phyloP scores from a whole-genome alignment of 2,329 filamentous ascomycete genomes.

The Venturia nashicola region DNA sequence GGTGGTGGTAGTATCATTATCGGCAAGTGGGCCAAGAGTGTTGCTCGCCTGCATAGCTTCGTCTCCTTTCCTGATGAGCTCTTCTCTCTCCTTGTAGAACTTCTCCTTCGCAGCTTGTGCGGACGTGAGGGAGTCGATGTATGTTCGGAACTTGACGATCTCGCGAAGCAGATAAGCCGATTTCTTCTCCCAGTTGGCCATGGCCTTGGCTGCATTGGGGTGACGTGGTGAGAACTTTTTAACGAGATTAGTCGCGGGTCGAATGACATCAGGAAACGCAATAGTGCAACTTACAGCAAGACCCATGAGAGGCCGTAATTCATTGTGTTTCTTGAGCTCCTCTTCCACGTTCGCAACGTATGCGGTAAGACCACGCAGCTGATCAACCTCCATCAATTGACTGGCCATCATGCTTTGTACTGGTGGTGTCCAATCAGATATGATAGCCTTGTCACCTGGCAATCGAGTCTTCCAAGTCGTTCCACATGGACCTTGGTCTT shows the following conservation, averaged over 20 bases:
- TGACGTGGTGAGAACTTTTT: slow-evolving; percentile 67
- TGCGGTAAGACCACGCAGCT: slow-evolving; percentile 58
- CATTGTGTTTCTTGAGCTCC: slow-evolving; percentile 78
- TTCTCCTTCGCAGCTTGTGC: slow-evolving; percentile 59
- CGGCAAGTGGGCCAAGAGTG: not conserved
- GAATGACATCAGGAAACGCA: not conserved
- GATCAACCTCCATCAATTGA: slow-evolving; percentile 64
- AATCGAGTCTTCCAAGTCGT: slow-evolving; percentile 28
- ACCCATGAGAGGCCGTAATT: slow-evolving; percentile 74
- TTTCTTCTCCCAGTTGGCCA: slow-evolving; percentile 96
- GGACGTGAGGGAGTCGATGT: slow-evolving; percentile 70
- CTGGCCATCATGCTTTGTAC: slow-evolving; percentile 83
- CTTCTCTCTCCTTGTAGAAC: slow-evolving; percentile 39
- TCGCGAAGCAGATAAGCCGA: slow-evolving; percentile 82
- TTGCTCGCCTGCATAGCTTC: slow-evolving; percentile 5
- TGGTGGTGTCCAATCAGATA: slow-evolving; percentile 82
- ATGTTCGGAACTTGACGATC: slow-evolving; percentile 93
- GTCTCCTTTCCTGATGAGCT: not conserved
- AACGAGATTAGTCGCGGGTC: not conserved
- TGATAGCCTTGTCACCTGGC: slow-evolving; percentile 71
- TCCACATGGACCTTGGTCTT: slow-evolving; percentile 16
- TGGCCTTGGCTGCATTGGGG: slow-evolving; percentile 67
- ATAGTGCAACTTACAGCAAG: slow-evolving; percentile 47
- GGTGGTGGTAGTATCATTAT: not conserved
- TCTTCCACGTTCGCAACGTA: slow-evolving; percentile 82